Percentiles rank a stretch among this genome's conserved stretches.
Conservation (phyloP, 2,329 filamentous ascomycete genomes). For the Sphaceloma murrayae region DNA sequence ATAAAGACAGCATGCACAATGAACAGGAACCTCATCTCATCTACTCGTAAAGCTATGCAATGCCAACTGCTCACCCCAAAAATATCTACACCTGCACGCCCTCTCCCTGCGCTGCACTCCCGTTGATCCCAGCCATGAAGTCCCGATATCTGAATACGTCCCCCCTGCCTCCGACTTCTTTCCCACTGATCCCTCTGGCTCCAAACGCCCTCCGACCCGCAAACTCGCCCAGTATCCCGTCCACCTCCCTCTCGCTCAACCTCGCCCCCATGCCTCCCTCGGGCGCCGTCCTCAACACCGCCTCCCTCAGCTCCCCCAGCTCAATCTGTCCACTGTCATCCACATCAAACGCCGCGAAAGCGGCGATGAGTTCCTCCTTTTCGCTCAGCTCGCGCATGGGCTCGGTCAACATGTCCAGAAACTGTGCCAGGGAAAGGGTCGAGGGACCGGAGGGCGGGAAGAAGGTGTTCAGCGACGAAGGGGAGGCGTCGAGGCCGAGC, state of each 20-base stretch:
- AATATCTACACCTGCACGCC: constrained; percentile 8
- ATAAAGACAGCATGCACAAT: constrained; percentile 5
- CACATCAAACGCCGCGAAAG: constrained; percentile 90
- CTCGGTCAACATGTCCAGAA: constrained; percentile 71
- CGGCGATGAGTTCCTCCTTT: constrained; percentile 70
- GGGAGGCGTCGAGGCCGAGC: constrained; percentile 65
- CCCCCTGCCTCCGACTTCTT: constrained; percentile 43
- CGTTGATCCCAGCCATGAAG: constrained; percentile 55
- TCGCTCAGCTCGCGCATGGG: constrained; percentile 67
- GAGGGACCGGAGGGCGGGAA: constrained; percentile 51
- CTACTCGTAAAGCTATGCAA: neutral
- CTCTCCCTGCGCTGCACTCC: constrained; percentile 27
- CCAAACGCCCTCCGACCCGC: constrained; percentile 75
- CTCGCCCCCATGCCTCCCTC: constrained; percentile 55
- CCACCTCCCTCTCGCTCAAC: constrained; percentile 65
- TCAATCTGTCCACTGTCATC: constrained; percentile 93
- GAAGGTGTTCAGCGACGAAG: constrained; percentile 65
- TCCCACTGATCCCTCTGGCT: constrained; percentile 45
- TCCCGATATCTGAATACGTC: constrained; percentile 93
- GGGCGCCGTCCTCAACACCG: constrained; percentile 70
- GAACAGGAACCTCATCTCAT: neutral
- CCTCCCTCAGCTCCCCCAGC: constrained; percentile 68
- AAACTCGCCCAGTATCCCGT: constrained; percentile 80
- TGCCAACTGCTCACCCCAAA: neutral
- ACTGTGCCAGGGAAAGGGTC: constrained; percentile 73